A percentile compares a stretch with the other conserved stretches of the same genome.
Evolutionary conservation across 257 asterid species (phyloP).

Genomic region (Capsicum pubescens): DNA sequence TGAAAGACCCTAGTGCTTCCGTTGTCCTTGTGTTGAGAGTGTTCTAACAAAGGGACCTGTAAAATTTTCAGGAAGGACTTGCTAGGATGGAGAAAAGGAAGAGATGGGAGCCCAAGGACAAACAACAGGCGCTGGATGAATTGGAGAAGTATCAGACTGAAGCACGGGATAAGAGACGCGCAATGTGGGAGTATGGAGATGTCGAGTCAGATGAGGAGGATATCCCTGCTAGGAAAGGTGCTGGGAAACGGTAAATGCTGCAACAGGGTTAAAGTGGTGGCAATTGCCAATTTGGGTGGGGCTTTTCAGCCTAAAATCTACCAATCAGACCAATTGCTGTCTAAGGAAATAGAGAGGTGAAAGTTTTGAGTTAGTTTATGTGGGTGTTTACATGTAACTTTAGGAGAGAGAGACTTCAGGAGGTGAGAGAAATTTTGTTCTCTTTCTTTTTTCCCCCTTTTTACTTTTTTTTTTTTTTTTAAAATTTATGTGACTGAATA

Average conservation of each 20-base stretch:
- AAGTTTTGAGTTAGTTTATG: not conserved
- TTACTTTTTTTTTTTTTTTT: not conserved
- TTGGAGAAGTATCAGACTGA: constrained; percentile 76
- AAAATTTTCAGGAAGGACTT: constrained; percentile 78
- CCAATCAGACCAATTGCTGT: constrained; percentile 16
- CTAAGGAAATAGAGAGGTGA: not conserved
- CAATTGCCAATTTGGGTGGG: not conserved
- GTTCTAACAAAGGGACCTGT: not conserved
- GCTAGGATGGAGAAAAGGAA: constrained; percentile 94
- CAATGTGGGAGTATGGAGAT: constrained; percentile 99
- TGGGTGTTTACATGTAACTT: constrained; percentile 24
- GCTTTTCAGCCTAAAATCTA: not conserved
- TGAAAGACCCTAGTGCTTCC: not conserved
- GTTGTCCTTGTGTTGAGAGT: not conserved
- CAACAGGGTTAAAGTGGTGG: not conserved
- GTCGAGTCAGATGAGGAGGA: constrained; percentile 94
- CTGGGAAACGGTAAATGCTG: constrained; percentile 69
- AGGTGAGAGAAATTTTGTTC: constrained; percentile 26
- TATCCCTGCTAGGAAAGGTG: constrained; percentile 69
- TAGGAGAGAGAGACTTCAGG: constrained; percentile 21
- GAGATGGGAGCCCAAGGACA: constrained; percentile 47
- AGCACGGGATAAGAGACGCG: constrained; percentile 70
- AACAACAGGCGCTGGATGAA: constrained; percentile 61
- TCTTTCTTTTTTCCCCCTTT: not conserved
- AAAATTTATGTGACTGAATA: not conserved